These are phyloP conservation scores for Kingdonia uniflora DNA, from an alignment of 164 flowering plant species.

Conservation along the genomic window DNA sequence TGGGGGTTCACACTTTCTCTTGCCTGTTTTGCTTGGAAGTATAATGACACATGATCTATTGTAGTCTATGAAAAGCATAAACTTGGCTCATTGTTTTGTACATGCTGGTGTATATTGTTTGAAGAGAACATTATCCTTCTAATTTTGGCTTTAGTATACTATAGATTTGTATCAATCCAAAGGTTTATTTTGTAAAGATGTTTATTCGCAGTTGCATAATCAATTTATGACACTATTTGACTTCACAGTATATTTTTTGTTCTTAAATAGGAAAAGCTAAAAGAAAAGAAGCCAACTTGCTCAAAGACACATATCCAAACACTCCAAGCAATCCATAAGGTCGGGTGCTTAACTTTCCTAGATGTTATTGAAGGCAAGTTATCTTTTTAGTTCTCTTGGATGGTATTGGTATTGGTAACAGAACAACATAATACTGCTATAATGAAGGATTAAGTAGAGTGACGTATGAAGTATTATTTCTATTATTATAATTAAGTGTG, in stretches of 20 bases:
- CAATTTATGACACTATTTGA: no score
- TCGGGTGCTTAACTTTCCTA: slow-evolving; percentile 79
- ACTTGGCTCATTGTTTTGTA: not conserved
- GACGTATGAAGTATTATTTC: no score
- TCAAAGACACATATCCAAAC: slow-evolving; percentile 75
- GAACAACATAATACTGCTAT: no score
- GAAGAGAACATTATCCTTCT: no score
- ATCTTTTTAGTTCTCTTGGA: not conserved
- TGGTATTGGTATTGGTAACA: no score
- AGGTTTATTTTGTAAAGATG: no score
- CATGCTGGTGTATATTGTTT: not conserved
- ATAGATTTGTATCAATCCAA: no score
- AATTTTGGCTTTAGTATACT: not conserved
- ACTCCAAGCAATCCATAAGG: slow-evolving; percentile 77
- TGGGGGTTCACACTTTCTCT: slow-evolving; percentile 66
- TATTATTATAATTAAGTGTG: not conserved
- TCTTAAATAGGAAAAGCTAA: slow-evolving; percentile 82
- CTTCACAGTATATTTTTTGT: not conserved
- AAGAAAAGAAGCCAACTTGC: slow-evolving; percentile 88
- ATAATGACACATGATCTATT: not conserved
- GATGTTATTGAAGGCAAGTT: slow-evolving; percentile 81
- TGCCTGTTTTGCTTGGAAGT: slow-evolving; percentile 90
- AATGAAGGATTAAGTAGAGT: no score
- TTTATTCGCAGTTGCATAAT: no score
- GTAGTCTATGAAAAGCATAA: no score